A percentile compares a stretch with the other conserved stretches of the same genome.
These are phyloP conservation scores for Allantophomopsis lycopodina DNA, from an alignment of 2,329 filamentous ascomycete genomes.

Conservation along the genomic window DNA sequence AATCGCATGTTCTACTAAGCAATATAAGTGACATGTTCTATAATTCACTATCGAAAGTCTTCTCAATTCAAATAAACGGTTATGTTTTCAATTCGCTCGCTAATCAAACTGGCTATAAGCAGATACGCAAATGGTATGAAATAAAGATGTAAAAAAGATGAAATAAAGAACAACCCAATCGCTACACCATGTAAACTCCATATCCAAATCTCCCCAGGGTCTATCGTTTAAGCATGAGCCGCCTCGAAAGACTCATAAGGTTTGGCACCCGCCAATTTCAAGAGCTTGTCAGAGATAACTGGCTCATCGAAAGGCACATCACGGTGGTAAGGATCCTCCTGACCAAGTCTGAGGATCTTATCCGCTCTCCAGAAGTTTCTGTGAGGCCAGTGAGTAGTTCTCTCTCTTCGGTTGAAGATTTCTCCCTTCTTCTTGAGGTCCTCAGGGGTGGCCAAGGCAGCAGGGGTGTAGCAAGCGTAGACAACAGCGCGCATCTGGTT, in stretches of 20 bases:
- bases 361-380: conserved; percentile 6
- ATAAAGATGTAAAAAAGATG: too few species aligned
- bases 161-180: too few species aligned
- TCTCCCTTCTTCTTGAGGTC: conserved; percentile 3
- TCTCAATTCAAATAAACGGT: too few species aligned
- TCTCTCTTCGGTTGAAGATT: conserved; percentile 1
- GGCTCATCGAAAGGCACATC: conserved; percentile 7
- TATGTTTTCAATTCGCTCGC: too few species aligned
- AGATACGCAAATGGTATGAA: too few species aligned
- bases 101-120: too few species aligned
- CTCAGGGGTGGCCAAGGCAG: neutral
- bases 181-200: too few species aligned
- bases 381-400: conserved; percentile 6
- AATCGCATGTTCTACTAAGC: too few species aligned
- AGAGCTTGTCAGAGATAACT: conserved; percentile 3
- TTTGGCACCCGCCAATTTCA: conserved; percentile 5
- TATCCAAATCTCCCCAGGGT: too few species aligned
- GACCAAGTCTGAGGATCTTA: conserved; percentile 6
- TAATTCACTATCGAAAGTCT: too few species aligned
- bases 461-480: conserved; percentile 6
- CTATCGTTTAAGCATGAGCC: too few species aligned
- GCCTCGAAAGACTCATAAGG: conserved; percentile 2
- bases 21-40: too few species aligned
- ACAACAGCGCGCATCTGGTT: conserved; percentile 12
- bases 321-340: conserved; percentile 6